phyloP scores from a whole-genome alignment of 495 filamentous ascomycete species.

The Podospora pseudocomata region DNA sequence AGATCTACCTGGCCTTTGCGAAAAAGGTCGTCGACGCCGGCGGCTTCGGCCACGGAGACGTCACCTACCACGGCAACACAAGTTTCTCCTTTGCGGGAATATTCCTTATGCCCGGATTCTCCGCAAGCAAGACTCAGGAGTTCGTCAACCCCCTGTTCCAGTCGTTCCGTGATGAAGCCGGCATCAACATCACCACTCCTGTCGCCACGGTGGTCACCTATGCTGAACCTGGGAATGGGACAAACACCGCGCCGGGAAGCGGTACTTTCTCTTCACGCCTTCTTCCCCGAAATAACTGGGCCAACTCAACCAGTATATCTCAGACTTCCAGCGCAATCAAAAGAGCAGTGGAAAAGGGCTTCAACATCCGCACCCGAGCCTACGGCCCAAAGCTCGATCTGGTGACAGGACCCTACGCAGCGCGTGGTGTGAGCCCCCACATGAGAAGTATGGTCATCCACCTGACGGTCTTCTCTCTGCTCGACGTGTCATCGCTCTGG shows the following conservation, averaged over 20 bases:
- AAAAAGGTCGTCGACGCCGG: constrained; percentile 34
- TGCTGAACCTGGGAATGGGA: constrained; percentile 9
- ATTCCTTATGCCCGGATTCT: neutral
- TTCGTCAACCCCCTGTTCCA: neutral
- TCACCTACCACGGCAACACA: neutral
- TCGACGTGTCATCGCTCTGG: neutral
- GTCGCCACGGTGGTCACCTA: constrained; percentile 9
- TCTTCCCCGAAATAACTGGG: constrained; percentile 46
- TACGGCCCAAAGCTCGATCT: constrained; percentile 33
- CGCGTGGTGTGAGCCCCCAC: constrained; percentile 37
- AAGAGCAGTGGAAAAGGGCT: constrained; percentile 36
- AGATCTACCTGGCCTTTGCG: constrained; percentile 16
- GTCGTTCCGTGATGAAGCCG: constrained; percentile 13
- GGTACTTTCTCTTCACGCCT: constrained; percentile 46
- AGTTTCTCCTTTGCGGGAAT: neutral
- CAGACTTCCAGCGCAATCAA: constrained; percentile 43
- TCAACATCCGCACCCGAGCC: constrained; percentile 47
- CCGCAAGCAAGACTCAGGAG: neutral
- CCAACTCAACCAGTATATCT: constrained; percentile 31
- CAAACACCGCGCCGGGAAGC: constrained; percentile 26
- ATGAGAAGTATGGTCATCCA: constrained; percentile 16
- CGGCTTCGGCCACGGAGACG: neutral
- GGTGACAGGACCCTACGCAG: constrained; percentile 24
- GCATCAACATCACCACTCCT: constrained; percentile 30
- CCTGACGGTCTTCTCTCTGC: neutral